These are phyloP conservation scores for Galerina sulciceps DNA, from an alignment of 768 basidiomycete species.

Conservation along the genomic window DNA sequence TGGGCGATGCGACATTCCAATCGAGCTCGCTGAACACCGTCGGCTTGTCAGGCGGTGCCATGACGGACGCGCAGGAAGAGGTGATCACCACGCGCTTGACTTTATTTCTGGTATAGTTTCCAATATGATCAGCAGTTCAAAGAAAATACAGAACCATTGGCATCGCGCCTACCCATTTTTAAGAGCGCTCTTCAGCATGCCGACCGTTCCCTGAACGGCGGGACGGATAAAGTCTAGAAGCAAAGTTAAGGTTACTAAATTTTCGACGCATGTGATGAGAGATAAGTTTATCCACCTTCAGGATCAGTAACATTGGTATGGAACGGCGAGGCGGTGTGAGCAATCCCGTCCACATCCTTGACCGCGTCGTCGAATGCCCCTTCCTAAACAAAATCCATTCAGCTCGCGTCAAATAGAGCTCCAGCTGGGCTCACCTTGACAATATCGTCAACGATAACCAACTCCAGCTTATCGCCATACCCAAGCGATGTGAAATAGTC, in stretches of 20 bases:
- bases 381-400: slow-evolving; percentile 35
- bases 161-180: slow-evolving; percentile 47
- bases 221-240: slow-evolving; percentile 63
- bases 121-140: background rate
- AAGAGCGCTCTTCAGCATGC: slow-evolving; percentile 63
- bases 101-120: slow-evolving; percentile 31
- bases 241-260: background rate
- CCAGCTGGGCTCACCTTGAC: slow-evolving; percentile 28
- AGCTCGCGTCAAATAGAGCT: background rate
- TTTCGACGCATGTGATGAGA: too few species aligned
- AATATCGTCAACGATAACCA: slow-evolving; percentile 74
- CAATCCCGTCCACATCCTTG: slow-evolving; percentile 72
- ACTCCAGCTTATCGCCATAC: slow-evolving; percentile 62
- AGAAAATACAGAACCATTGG: background rate
- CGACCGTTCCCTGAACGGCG: slow-evolving; percentile 72
- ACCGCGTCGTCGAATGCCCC: slow-evolving; percentile 82
- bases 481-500: slow-evolving; percentile 52
- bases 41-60: slow-evolving; percentile 25
- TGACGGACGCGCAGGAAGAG: slow-evolving; percentile 58
- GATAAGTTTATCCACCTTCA: background rate
- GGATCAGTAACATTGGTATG: slow-evolving; percentile 30
- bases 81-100: slow-evolving; percentile 73
- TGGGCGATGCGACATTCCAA: slow-evolving; percentile 41
- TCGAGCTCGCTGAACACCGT: slow-evolving; percentile 48
- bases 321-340: slow-evolving; percentile 71